phyloP scores from a whole-genome alignment of 345 rosid species.

The Diplotaxis tenuifolia region DNA sequence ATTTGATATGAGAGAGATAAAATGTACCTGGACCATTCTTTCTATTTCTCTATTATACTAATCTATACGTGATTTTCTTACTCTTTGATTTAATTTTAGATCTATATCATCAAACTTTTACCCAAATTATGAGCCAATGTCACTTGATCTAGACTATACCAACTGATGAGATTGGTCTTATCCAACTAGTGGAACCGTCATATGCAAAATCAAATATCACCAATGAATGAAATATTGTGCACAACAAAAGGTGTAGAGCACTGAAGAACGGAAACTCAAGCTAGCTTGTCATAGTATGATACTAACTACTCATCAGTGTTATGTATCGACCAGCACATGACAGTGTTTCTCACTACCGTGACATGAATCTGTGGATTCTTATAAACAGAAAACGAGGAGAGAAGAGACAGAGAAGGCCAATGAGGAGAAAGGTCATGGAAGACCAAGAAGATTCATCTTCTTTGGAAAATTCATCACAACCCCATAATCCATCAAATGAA shows the following conservation, averaged over 20 bases:
- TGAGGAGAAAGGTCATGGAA: not conserved
- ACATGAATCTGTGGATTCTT: slow-evolving; percentile 19
- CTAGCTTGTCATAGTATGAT: not conserved
- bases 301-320: not conserved
- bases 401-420: not conserved
- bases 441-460: not conserved
- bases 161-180: not conserved
- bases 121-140: not conserved
- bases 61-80: slow-evolving; percentile 26
- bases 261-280: not conserved
- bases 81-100: slow-evolving; percentile 21
- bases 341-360: slow-evolving; percentile 15
- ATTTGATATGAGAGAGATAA: slow-evolving; percentile 5
- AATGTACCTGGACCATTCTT: slow-evolving; percentile 33
- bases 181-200: not conserved
- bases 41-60: slow-evolving; percentile 10
- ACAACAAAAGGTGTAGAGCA: not conserved
- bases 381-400: slow-evolving; percentile 27
- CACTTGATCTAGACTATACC: not conserved
- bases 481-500: slow-evolving; percentile 1
- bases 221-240: not conserved
- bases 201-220: not conserved
- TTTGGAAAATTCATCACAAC: not conserved
- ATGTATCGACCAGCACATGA: slow-evolving; percentile 15
- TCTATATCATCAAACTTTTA: not conserved